Percentiles rank a stretch among this genome's conserved stretches.
Conservation (phyloP, 139 green algal genomes). For the Astrephomene gubernaculifera region DNA sequence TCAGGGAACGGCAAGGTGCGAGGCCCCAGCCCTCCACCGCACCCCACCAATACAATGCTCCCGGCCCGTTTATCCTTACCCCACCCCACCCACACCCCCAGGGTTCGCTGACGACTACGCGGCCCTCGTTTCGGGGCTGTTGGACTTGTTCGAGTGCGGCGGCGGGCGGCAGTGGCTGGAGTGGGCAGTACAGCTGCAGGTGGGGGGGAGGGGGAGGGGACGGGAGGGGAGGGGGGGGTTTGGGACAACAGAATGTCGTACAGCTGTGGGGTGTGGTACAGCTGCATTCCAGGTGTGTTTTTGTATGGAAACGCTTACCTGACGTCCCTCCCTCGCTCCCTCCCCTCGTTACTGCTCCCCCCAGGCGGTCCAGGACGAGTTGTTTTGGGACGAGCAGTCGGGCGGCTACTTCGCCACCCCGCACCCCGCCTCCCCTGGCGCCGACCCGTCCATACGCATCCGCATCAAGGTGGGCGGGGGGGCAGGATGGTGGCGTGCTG, state of each 20-base stretch:
- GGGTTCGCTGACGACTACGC: slow-evolving; percentile 90
- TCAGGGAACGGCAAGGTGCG: background rate
- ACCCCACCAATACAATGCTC: background rate
- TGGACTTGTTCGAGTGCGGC: slow-evolving; percentile 83
- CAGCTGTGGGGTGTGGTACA: background rate
- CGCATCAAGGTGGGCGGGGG: slow-evolving; percentile 51
- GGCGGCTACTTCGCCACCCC: slow-evolving; percentile 81
- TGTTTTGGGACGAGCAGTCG: slow-evolving; percentile 83
- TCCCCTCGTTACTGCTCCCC: background rate
- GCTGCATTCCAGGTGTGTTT: background rate
- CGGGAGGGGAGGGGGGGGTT: background rate
- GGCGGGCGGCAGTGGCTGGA: slow-evolving; percentile 79
- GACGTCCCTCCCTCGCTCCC: background rate
- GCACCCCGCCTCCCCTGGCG: slow-evolving; percentile 29
- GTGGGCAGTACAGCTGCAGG: slow-evolving; percentile 87
- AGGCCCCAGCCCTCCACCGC: background rate
- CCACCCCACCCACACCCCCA: background rate
- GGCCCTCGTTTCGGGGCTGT: slow-evolving; percentile 75
- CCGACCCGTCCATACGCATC: slow-evolving; percentile 69
- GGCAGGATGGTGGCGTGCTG: background rate
- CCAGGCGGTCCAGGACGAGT: slow-evolving; percentile 63
- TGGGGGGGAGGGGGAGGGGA: background rate
- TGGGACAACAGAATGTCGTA: background rate
- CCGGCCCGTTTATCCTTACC: background rate
- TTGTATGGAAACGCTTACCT: background rate